A percentile compares a stretch with the other conserved stretches of the same genome.
Conservation (phyloP, 257 asterid genomes). For the Gardenia jasminoides region DNA sequence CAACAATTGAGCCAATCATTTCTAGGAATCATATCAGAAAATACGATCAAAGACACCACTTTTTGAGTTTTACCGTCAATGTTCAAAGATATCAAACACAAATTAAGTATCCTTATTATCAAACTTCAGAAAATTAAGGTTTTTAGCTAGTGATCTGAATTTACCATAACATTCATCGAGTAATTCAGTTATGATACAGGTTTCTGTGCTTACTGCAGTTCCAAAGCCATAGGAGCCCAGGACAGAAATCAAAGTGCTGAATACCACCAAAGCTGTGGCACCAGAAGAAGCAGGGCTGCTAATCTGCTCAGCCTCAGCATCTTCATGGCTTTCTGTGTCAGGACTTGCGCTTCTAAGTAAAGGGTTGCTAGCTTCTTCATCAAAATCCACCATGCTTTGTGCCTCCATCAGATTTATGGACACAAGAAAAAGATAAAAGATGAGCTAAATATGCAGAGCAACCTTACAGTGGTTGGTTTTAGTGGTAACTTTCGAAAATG, state of each 20-base stretch:
- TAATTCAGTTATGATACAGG: not conserved
- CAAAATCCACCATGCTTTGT: slow-evolving; percentile 8
- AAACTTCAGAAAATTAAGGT: not conserved
- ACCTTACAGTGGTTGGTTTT: not conserved
- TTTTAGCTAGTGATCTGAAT: not conserved
- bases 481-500: too few species aligned
- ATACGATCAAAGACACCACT: not conserved
- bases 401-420: slow-evolving; percentile 2
- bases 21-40: not conserved
- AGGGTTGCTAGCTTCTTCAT: slow-evolving; percentile 18
- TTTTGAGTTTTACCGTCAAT: not conserved
- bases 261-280: slow-evolving; percentile 50
- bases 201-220: slow-evolving; percentile 59
- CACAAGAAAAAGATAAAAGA: not conserved
- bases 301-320: not conserved
- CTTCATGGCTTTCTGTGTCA: not conserved
- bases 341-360: slow-evolving; percentile 15
- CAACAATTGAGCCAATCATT: not conserved
- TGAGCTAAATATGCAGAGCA: not conserved
- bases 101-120: not conserved
- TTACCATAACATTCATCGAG: not conserved
- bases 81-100: not conserved
- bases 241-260: slow-evolving; percentile 74
- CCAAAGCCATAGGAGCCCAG: slow-evolving; percentile 88
- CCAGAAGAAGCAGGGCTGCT: slow-evolving; percentile 21